Conservation (phyloP, 2,329 filamentous ascomycete species). For the Calcarisporium arbuscula region DNA sequence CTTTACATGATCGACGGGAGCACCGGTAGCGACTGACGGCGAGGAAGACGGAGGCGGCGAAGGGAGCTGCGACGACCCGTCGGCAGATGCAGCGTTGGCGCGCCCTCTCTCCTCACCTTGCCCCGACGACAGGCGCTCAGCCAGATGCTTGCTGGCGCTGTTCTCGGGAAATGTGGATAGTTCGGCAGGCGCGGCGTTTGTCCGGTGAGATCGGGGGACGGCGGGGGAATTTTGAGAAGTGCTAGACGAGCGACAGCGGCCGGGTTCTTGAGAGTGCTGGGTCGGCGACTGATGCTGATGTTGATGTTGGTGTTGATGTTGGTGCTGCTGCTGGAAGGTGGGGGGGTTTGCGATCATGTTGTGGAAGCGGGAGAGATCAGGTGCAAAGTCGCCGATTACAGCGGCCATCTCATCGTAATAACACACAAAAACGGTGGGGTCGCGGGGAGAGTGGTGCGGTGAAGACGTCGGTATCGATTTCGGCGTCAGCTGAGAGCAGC, state of each 20-base stretch:
- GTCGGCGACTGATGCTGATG: constrained; percentile 31
- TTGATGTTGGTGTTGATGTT: constrained; percentile 33
- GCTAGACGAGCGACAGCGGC: constrained; percentile 8
- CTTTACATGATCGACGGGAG: constrained; percentile 34
- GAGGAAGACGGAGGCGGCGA: constrained; percentile 51
- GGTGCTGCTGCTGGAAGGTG: constrained; percentile 30
- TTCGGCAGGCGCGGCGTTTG: not conserved
- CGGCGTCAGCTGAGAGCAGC: too few species aligned
- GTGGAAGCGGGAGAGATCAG: constrained; percentile 65
- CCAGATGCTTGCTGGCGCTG: too few species aligned
- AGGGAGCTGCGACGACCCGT: constrained; percentile 42
- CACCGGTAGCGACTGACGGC: constrained; percentile 31
- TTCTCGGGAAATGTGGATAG: too few species aligned
- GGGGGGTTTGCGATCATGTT: constrained; percentile 56
- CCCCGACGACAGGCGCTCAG: too few species aligned
- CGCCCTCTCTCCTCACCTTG: constrained; percentile 12
- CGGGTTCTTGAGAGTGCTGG: constrained; percentile 10
- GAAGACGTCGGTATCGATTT: constrained; percentile 1
- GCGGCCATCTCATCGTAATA: constrained; percentile 51
- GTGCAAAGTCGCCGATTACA: constrained; percentile 65
- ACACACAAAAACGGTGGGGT: too few species aligned
- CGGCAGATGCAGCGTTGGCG: constrained; percentile 24
- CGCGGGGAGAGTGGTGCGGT: not conserved
- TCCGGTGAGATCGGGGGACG: constrained; percentile 12
- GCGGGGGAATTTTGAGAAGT: constrained; percentile 5